Evolutionary conservation across 1,284 basidiomycete genomes (phyloP), one percentile per base, ranked within the genome.

Genomic region (Xanthoconium separans): DNA sequence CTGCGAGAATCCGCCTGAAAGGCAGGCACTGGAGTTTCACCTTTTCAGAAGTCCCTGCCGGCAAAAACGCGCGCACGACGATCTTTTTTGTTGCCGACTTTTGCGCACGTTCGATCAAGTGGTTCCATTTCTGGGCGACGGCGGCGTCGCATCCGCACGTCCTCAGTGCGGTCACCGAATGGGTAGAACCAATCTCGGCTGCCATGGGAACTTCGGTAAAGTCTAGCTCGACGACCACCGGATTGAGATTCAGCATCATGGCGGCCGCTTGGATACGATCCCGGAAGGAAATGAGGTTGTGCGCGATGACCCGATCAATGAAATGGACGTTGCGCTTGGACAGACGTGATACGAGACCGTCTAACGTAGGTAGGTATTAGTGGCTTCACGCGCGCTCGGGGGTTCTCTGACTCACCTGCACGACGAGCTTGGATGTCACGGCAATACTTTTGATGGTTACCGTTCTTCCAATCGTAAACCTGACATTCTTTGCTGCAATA

Each of bases 401-500:
- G 13, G 3, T 22, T 31, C 15, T 22, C 39, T 46, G 27, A 41
- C 65, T 51, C 18, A 66, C 65, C 48, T 36, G 65, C 61, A 44
- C 56, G 64, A 40, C 64, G 60, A n/a, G 55, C 58, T 52, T 69
- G 65, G 22, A 67, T 68, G 40, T 65, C 64, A 18, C 50, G 59
- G 36, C 65, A 70, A 42, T 68, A 61, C 31, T 47, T 58, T 53
- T 53, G 56, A 48, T 71, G 69, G 4, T 54, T 51, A 11, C 69
- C 65, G 12, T 55, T 53, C 53, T 59, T 67, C 65, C 65, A 71
- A 34, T 67, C 69, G 47, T 67, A 58, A 1, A 54, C 61, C 42
- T 67, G 69, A 50, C 69, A 71, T 53, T 70, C 65, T 40, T 55
- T 67, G 54, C 65, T 61, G 47, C 65, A 66, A 42, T 66, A 71